Evolutionary conservation across 805 yeast species (phyloP).

Genomic region (Nakazawaea ambrosiae): DNA sequence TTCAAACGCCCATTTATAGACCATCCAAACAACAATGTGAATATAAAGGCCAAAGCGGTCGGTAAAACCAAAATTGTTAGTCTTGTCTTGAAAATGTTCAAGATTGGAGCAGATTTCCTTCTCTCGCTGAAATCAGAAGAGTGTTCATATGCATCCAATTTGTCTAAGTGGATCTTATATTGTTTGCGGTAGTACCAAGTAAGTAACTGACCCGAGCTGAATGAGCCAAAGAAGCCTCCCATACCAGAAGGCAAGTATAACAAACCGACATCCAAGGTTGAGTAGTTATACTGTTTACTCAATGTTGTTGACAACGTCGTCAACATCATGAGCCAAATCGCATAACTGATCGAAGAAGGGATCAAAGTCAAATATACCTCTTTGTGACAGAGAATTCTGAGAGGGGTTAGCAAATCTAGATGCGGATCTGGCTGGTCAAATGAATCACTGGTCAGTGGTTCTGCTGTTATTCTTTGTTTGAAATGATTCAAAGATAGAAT

Average conservation of each 20-base stretch:
- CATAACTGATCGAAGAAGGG: constrained; percentile 52
- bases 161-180: constrained; percentile 1
- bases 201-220: constrained; percentile 45
- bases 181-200: constrained; percentile 38
- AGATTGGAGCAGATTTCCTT: constrained; percentile 33
- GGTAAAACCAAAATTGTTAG: constrained; percentile 40
- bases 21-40: constrained; percentile 65
- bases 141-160: constrained; percentile 8
- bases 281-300: constrained; percentile 36
- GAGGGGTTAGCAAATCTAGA: constrained; percentile 25
- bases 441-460: constrained; percentile 13
- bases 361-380: constrained; percentile 41
- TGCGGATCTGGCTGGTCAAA: constrained; percentile 13
- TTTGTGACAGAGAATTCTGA: constrained; percentile 33
- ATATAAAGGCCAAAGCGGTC: constrained; percentile 27
- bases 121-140: constrained; percentile 15
- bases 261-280: constrained; percentile 48
- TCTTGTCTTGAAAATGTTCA: constrained; percentile 52
- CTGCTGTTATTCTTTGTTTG: constrained; percentile 25
- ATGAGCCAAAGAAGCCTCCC: constrained; percentile 52
- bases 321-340: constrained; percentile 56
- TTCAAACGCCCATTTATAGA: constrained; percentile 42
- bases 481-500: constrained; percentile 27
- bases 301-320: constrained; percentile 53
- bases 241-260: constrained; percentile 64